Base-by-base conservation (phyloP, 805 yeast genomes). In the Candida maris region DNA sequence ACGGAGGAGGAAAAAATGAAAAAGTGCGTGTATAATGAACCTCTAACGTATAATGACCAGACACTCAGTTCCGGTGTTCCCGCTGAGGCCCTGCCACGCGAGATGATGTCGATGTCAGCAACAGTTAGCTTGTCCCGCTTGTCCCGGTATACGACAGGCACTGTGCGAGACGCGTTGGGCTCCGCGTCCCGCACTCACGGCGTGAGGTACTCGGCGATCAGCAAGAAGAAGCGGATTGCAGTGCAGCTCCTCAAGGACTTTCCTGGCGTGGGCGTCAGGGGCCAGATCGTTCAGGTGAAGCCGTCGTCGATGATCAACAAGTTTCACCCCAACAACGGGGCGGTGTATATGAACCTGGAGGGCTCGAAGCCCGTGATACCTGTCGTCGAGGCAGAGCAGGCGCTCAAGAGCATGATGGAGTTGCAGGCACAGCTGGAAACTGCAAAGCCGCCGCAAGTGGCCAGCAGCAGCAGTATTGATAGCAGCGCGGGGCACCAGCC, bases 221-320 rank as follows among this genome's bases (percentile, higher is more conserved):
- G 73, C 8, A 74, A 73, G 49, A 73, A 74, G 54, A 70, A 73
- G 44, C 73, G 75, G 48, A 77, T 85, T 34, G 66, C 72, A 24
- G 88, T 88, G 10, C 96, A 88, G 64, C 65, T 87, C n/a, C 67
- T 85, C 41, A 72, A 68, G 51, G 85, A 85, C 51, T 71, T 77
- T 53, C 75, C 78, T 20, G 71, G 71, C 10, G 61, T 81, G 38
- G 94, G 95, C 15, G 64, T 64, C 16, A 66, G 64, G 42, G 96
- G 96, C 23, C 82, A 88, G 63, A 70, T 88, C 29, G 70, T 82
- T 19, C 66, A 73, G 23, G 96, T 88, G 14, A 71, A 77, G 44
- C 88, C 95, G 20, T 84, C 87, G 16, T 68, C 75, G 44, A 88
- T 88, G 96, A 76, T 91, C 54, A 85, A 85, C 62, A 75, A 65